Conservation (phyloP, 2,329 filamentous ascomycete species). For the Pseudogymnoascus sp. region DNA sequence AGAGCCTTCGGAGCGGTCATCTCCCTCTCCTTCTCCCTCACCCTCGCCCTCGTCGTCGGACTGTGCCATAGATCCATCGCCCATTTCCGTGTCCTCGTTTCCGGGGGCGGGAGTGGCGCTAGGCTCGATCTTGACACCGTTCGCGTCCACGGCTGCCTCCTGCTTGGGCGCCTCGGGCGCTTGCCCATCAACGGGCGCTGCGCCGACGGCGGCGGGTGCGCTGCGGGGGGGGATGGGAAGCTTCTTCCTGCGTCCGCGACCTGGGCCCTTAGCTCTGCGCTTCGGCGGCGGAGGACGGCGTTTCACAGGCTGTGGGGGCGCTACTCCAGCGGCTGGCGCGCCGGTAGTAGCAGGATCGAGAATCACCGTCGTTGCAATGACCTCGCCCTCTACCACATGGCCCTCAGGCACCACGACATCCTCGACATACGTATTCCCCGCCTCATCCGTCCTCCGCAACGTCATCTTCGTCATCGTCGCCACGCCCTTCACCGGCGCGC, state of each 20-base stretch:
- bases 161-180: neutral
- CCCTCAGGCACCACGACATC: constrained; percentile 76
- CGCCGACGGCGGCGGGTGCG: constrained; percentile 13
- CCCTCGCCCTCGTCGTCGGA: constrained; percentile 25
- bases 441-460: constrained; percentile 67
- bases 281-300: constrained; percentile 51
- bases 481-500: constrained; percentile 36
- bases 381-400: constrained; percentile 72
- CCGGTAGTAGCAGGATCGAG: constrained; percentile 54
- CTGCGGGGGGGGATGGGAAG: constrained; percentile 25
- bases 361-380: constrained; percentile 56
- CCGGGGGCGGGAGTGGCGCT: constrained; percentile 14
- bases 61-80: constrained; percentile 23
- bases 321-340: constrained; percentile 33
- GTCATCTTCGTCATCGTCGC: constrained; percentile 63
- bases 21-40: constrained; percentile 39
- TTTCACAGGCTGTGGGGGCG: constrained; percentile 39
- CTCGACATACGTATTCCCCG: constrained; percentile 75
- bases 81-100: constrained; percentile 28
- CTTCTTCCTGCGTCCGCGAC: constrained; percentile 70
- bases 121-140: constrained; percentile 23
- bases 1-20: constrained; percentile 31
- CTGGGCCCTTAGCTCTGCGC: constrained; percentile 72
- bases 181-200: constrained; percentile 10
- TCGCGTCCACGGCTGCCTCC: neutral